Evolutionary conservation across 179 eudicot species (phyloP), one percentile per base, ranked within the genome.

Genomic region (Actinidia arguta): DNA sequence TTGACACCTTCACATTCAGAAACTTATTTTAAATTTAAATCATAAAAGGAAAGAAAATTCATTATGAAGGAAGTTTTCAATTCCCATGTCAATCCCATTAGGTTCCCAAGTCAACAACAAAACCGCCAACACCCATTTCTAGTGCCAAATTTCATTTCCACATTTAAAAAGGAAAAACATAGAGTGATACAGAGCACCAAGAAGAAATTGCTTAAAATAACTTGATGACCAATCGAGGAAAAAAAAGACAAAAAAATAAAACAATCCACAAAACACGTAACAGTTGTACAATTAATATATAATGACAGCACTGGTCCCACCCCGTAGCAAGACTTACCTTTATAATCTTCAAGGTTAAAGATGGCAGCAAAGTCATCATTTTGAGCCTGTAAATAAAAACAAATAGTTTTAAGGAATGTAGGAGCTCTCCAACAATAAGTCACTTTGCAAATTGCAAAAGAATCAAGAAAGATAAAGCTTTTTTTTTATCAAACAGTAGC

Each of bases 291-390:
- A 36, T 56, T 14, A 56, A 56, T 56, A 56, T 36, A 25, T 52
- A 8, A 47, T 5, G 22, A 6, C 67, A 36, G 17, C 66, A 76
- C 14, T 31, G 63, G 9, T 14, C 11, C 20, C 36, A 59, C 14
- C 50, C 18, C 39, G 4, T 47, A 46, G 20, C n/a, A 85, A 77
- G 16, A 81, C 87, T 72, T 59, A 97, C 98, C 98, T 90, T 90
- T 97, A 85, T 91, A 95, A 83, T 97, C 99, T 82, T 97, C 99
- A 71, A 97, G 92, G 86, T 93, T 97, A 78, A 95, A 97, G 62
- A 92, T 59, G 76, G 94, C 91, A 87, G 98, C 89, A 76, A 97
- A 97, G 46, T 92, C 94, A 73, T 88, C 90, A 86, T 91, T 97
- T 87, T 97, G 99, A 70, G 93, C 98, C 99, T 97, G 94, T 55